Percentiles rank a stretch among this genome's conserved stretches.
phyloP scores from a whole-genome alignment of 179 eudicot genomes.

The Nepenthes alata region DNA sequence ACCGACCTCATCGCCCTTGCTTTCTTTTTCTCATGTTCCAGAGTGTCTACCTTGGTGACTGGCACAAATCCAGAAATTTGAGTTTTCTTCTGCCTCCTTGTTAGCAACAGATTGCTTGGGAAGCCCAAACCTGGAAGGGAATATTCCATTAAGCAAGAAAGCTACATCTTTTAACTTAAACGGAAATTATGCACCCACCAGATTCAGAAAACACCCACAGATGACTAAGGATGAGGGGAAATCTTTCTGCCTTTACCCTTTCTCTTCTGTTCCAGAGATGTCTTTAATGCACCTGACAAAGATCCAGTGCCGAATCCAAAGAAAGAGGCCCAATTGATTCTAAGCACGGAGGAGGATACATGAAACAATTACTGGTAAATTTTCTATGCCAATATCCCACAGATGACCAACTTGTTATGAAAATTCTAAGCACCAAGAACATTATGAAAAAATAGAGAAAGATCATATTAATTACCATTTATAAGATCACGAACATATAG shows the following conservation, averaged over 20 bases:
- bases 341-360: no score
- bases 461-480: no score
- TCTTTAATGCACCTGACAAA: constrained; percentile 29
- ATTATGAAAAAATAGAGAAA: no score
- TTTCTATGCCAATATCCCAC: no score
- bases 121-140: constrained; percentile 42
- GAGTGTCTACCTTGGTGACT: constrained; percentile 23
- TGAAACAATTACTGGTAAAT: no score
- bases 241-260: constrained; percentile 77
- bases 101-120: constrained; percentile 20
- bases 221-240: not conserved
- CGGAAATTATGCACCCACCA: not conserved
- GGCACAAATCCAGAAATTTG: constrained; percentile 37
- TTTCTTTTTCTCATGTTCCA: constrained; percentile 67
- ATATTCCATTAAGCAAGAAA: constrained; percentile 1
- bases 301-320: constrained; percentile 45
- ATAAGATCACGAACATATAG: no score
- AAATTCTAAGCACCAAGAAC: no score
- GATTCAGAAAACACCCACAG: not conserved
- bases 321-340: no score
- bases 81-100: constrained; percentile 57
- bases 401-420: no score
- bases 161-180: not conserved
- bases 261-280: constrained; percentile 51
- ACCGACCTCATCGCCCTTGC: constrained; percentile 61